Evolutionary conservation across 345 rosid genomes (phyloP).

Genomic region (Euclidium syriacum): DNA sequence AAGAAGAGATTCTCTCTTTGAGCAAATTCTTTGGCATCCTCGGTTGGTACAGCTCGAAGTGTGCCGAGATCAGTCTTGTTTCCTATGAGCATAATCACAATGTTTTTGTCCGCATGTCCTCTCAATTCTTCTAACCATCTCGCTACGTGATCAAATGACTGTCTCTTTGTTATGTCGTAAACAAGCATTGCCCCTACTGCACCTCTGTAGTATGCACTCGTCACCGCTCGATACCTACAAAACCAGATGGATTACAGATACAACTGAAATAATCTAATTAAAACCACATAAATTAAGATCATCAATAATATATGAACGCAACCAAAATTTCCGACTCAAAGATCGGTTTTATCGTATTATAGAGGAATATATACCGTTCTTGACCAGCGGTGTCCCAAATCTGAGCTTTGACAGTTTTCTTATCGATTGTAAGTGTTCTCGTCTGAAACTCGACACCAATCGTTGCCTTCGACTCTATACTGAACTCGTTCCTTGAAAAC

Average conservation of each 20-base stretch:
- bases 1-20: constrained; percentile 76
- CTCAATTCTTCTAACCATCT: constrained; percentile 79
- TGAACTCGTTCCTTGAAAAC: constrained; percentile 57
- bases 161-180: constrained; percentile 78
- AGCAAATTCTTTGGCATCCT: constrained; percentile 74
- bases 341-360: neutral
- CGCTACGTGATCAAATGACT: constrained; percentile 71
- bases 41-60: constrained; percentile 62
- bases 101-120: constrained; percentile 76
- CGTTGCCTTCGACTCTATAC: constrained; percentile 58
- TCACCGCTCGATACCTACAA: constrained; percentile 73
- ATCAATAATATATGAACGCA: no score
- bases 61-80: constrained; percentile 71
- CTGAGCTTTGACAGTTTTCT: constrained; percentile 65
- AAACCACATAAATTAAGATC: no score
- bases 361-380: constrained; percentile 40
- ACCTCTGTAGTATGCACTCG: constrained; percentile 77
- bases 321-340: no score
- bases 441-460: constrained; percentile 71
- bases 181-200: constrained; percentile 82
- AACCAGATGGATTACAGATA: neutral
- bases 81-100: constrained; percentile 68
- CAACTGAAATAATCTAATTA: no score
- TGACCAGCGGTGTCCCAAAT: constrained; percentile 85
- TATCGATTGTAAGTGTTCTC: constrained; percentile 49